Conservation (phyloP, 2,329 filamentous ascomycete species). For the Zymoseptoria crescenta region DNA sequence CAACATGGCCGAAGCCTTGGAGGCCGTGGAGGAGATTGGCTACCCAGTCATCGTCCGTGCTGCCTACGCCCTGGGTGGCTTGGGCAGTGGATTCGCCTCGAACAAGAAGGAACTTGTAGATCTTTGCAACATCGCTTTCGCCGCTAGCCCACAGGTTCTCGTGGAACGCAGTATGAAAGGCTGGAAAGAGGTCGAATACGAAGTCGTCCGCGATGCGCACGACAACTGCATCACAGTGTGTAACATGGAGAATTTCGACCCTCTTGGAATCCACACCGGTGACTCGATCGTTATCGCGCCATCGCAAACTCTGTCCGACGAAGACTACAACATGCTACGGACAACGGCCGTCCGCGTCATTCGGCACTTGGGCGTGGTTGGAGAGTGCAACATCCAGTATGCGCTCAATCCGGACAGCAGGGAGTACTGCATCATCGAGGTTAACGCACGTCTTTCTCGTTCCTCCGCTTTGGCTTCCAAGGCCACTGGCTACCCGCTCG, state of each 20-base stretch:
- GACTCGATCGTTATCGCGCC: constrained; percentile 97
- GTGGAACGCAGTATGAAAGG: constrained; percentile 99
- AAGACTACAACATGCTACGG: constrained; percentile 98
- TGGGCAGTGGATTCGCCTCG: constrained; percentile 92
- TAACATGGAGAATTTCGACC: constrained; percentile 99
- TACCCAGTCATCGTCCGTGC: constrained; percentile 97
- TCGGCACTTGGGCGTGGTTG: constrained; percentile 90
- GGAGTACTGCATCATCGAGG: constrained; percentile 98
- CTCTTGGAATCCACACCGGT: constrained; percentile 93
- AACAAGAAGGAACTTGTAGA: constrained; percentile 74
- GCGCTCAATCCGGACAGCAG: constrained; percentile 89
- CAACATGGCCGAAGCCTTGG: constrained; percentile 78
- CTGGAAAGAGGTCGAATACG: constrained; percentile 99
- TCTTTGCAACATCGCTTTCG: constrained; percentile 90
- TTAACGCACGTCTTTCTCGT: constrained; percentile 91
- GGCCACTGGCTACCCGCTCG: constrained; percentile 90
- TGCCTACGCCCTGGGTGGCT: constrained; percentile 88
- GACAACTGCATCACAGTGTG: constrained; percentile 99
- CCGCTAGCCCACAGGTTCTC: constrained; percentile 88
- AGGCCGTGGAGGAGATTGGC: constrained; percentile 81
- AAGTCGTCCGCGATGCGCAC: constrained; percentile 88
- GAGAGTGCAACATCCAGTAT: constrained; percentile 99
- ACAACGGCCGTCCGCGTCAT: constrained; percentile 97
- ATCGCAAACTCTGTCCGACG: constrained; percentile 91
- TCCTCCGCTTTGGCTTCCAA: constrained; percentile 95